Evolutionary conservation across 768 basidiomycete genomes (phyloP), one percentile per base, ranked within the genome.

Genomic region (Podaxis pistillaris): DNA sequence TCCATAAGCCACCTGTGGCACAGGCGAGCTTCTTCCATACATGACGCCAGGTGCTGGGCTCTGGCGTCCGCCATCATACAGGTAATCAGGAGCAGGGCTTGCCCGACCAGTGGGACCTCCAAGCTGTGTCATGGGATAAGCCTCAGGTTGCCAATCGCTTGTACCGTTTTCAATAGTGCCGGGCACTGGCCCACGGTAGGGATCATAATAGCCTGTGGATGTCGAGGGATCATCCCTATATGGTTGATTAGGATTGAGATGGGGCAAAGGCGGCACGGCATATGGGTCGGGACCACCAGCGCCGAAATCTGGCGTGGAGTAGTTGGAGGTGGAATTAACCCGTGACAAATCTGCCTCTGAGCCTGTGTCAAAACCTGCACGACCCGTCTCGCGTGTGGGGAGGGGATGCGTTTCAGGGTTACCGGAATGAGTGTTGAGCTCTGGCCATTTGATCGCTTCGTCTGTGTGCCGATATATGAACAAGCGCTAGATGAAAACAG

Each of bases 381-480:
- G 83, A 63, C 89, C 90, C 0, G 90, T 88, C 62, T 84, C 82
- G 59, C 85, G 78, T 0, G 88, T 85, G 19, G 91, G 91, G 8
- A 92, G 79, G 15, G 91, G 81, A 61, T 88, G 85, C 4, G 81
- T 78, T 64, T 85, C 84, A 28, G 47, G 57, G 36, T 68, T 74
- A 44, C 70, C 68, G 9, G 64, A n/a, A 64, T 91, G 90, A 1
- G 84, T 74, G 72, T 93, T 91, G 40, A 93, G 82, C 68, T 94
- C 93, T 2, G 93, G 93, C 93, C 93, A 94, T 75, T 93, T 93
- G 75, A 94, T 94, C 19, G 90, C 90, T 74, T 92, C 90, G 68
- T 82, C 90, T 92, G 70, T 15, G 36, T 4, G 53, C 11, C 6
- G 30, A 63, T 37, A 62, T 40, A 49, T 37, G 61, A 36, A 62